Conservation (phyloP, 2,329 filamentous ascomycete genomes). For the Cercospora zeae-maydis region DNA sequence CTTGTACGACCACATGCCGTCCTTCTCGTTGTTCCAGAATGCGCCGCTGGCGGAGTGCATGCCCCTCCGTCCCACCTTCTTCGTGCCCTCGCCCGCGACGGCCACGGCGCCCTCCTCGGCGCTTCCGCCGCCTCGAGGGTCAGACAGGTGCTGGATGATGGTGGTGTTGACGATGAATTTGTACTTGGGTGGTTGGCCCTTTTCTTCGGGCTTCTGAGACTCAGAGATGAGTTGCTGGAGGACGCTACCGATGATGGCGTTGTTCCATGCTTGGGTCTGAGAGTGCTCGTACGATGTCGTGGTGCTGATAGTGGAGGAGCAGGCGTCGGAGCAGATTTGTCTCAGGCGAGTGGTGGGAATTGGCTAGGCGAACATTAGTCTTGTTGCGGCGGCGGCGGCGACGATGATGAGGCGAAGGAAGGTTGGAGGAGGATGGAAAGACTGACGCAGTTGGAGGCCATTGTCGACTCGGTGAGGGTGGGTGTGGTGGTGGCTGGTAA, state of each 20-base stretch:
- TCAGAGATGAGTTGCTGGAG: constrained; percentile 75
- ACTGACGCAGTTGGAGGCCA: constrained; percentile 19
- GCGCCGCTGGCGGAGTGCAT: constrained; percentile 85
- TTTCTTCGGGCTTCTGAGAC: constrained; percentile 22
- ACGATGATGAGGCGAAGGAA: constrained; percentile 1
- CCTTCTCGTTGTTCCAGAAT: constrained; percentile 87
- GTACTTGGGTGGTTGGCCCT: constrained; percentile 59
- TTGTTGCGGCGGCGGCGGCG: not conserved
- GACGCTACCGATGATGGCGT: constrained; percentile 80
- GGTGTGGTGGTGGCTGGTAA: not conserved
- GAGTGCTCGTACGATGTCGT: constrained; percentile 82
- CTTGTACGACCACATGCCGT: constrained; percentile 88
- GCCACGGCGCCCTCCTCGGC: constrained; percentile 12
- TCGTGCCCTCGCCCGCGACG: constrained; percentile 58
- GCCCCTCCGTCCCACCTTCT: constrained; percentile 73
- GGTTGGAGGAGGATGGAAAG: not conserved
- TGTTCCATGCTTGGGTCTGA: constrained; percentile 85
- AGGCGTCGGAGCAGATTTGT: constrained; percentile 84
- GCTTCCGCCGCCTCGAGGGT: constrained; percentile 60
- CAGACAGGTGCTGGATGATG: constrained; percentile 88
- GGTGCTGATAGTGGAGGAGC: constrained; percentile 69
- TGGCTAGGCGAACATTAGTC: constrained; percentile 54
- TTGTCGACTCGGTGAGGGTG: constrained; percentile 6
- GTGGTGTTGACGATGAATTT: constrained; percentile 98
- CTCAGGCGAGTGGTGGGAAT: constrained; percentile 72